Base-by-base conservation (phyloP, 1,284 basidiomycete genomes). In the Leucoagaricus sp. region DNA sequence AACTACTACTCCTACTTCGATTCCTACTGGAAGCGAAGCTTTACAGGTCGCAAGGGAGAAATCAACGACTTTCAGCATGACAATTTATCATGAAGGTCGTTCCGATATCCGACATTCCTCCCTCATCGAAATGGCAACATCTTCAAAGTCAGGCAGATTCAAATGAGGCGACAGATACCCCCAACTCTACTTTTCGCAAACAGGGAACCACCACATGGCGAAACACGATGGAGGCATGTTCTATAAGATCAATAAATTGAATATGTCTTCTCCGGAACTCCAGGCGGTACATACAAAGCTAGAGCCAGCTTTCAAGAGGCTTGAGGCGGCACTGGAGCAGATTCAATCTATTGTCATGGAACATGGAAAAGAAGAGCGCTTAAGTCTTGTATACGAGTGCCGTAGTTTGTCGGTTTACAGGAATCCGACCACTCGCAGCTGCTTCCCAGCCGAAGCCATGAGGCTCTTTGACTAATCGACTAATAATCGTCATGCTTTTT, bases 181-280 rank as follows among this genome's bases (percentile, higher is more conserved):
- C 0, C 83, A 84, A 61, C 71, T 85, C 3, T 79, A 76, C 67
- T 73, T 86, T 58, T 83, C 83, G 0, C 81, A 84, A 61, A 84
- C 82, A 0, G 71, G 77, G 0, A 72, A 82, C 55, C 75, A 73
- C 56, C 79, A 77, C 65, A 69, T 83, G 26, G 82, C 72, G 0
- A 64, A 78, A 10, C 82, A 84, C 62, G 60, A 74, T n/a, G 65
- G 71, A 9, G 82, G 82, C 0, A 64, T 57, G 1, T 84, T 85
- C 65, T 54, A 63, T 3, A 62, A 67, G 13, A 68, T 83, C 15
- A 60, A 72, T 44, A 78, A 78, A 60, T 68, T 72, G 29, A 72
- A 71, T 40, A 63, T 81, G 2, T 63, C 61, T 3, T 72, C 70
- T 19, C 53, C 68, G 3, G 72, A 76, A 50, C 56, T 79, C 54